phyloP scores from a whole-genome alignment of 2,329 filamentous ascomycete genomes.

The Fusarium liriodendri region DNA sequence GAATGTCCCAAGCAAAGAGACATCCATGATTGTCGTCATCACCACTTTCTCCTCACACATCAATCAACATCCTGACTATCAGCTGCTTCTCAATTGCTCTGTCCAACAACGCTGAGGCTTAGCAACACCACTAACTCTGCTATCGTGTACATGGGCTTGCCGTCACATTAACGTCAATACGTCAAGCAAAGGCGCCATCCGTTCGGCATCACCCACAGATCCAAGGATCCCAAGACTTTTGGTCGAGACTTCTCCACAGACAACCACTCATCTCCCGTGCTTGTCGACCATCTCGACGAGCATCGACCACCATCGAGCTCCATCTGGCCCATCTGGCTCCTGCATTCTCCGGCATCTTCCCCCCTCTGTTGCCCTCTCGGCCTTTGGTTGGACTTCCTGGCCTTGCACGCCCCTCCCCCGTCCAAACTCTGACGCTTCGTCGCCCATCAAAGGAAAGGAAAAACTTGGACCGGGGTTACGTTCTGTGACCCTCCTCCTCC shows the following conservation, averaged over 20 bases:
- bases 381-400: constrained; percentile 5
- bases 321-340: constrained; percentile 8
- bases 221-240: constrained; percentile 10
- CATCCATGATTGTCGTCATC: constrained; percentile 8
- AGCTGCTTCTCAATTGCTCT: constrained; percentile 25
- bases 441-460: constrained; percentile 11
- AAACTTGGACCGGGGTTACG: constrained; percentile 37
- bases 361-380: constrained; percentile 3
- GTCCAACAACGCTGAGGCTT: background rate
- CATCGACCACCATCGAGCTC: background rate
- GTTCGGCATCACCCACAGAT: constrained; percentile 21
- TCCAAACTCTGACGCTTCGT: constrained; percentile 37
- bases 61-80: constrained; percentile 34
- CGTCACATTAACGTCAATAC: constrained; percentile 32
- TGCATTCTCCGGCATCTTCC: constrained; percentile 35
- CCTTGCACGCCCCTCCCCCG: constrained; percentile 15
- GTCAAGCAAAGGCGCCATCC: constrained; percentile 20
- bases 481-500: constrained; percentile 37
- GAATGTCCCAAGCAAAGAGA: constrained; percentile 14
- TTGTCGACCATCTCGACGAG: constrained; percentile 2
- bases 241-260: constrained; percentile 23
- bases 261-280: constrained; percentile 11
- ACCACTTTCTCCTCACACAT: background rate
- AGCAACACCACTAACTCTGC: constrained; percentile 7
- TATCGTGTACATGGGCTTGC: constrained; percentile 12